Evolutionary conservation across 345 rosid species (phyloP), one percentile per base, ranked within the genome.

Genomic region (Streptanthus diversifolius): DNA sequence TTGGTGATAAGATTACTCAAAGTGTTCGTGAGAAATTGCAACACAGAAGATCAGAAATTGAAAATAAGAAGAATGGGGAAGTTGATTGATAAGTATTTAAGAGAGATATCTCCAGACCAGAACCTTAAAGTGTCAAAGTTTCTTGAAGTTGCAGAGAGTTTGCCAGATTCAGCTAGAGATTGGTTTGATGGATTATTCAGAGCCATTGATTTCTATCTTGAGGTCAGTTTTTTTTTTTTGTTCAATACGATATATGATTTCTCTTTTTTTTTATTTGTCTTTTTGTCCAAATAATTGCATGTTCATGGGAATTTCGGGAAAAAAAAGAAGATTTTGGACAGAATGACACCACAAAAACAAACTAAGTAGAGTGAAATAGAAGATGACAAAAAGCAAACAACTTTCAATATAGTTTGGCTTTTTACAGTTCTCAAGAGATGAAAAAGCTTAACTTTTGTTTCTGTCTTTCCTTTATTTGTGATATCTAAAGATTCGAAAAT

Each of bases 121-220:
- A 88, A 81, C 72, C 80, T 88, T 5, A 81, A 82, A 77, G 72
- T 80, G 33, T 84, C 89, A 3, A 88, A 82, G 79, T 84, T 90
- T 66, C 83, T 90, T 48, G 79, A 81, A 12, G 90, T 86, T 76
- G 90, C 85, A 18, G 90, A 87, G 81, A 85, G 85, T 77, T 82
- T 88, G 71, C 97, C 97, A 13, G 90, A 85, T 72, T 69, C 83
- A 53, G 89, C 90, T 11, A 82, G 91, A 77, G 89, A 88, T 73
- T 82, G 86, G 81, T 87, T 81, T 66, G 95, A 88, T 82, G 95
- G 89, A 40, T 84, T 91, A 77, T 88, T 87, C 84, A 83, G 80
- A 82, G 89, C 95, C 58, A 83, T 91, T 69, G 95, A 91, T 56
- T 83, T 85, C 77, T 91, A 82, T 80, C 90, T 88, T 19, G 83